phyloP scores from a whole-genome alignment of 2,329 filamentous ascomycete species.

The Arthrobotrys entomopaga region DNA sequence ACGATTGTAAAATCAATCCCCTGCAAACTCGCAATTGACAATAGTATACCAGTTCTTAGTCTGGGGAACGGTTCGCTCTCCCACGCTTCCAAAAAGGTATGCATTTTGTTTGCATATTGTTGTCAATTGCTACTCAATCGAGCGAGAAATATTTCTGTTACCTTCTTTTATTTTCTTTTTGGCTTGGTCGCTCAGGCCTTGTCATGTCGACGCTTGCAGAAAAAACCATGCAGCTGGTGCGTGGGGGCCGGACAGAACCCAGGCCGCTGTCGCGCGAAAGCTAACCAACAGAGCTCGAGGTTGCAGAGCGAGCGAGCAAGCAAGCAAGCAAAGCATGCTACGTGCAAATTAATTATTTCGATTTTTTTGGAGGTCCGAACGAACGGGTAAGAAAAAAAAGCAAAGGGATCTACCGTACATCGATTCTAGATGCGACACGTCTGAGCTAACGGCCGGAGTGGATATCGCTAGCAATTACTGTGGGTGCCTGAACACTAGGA shows the following conservation, averaged over 20 bases:
- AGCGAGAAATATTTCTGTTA: constrained; percentile 29
- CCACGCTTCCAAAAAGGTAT: constrained; percentile 17
- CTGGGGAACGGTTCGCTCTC: constrained; percentile 2
- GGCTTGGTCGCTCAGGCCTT: constrained; percentile 6
- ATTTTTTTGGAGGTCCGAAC: constrained; percentile 3
- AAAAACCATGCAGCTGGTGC: constrained; percentile 13
- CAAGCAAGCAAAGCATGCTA: no score
- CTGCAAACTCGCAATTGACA: constrained; percentile 25
- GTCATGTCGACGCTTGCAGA: constrained; percentile 15
- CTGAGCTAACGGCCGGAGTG: constrained; percentile 35
- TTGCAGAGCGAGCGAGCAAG: constrained; percentile 18
- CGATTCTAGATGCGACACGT: constrained; percentile 56
- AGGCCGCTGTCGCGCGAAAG: constrained; percentile 3
- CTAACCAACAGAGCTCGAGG: constrained; percentile 35
- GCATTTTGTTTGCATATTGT: constrained; percentile 49
- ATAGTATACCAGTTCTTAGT: no score
- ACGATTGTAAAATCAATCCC: constrained; percentile 5
- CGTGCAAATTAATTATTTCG: constrained; percentile 9
- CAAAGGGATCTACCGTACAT: constrained; percentile 51
- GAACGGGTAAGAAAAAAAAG: constrained; percentile 46
- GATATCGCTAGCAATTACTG: constrained; percentile 32
- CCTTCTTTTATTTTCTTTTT: constrained; percentile 7
- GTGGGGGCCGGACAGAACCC: constrained; percentile 27
- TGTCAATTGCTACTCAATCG: constrained; percentile 51
- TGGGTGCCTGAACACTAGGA: constrained; percentile 21